Conservation (phyloP, 768 basidiomycete species). For the Tricholoma furcatifolium region DNA sequence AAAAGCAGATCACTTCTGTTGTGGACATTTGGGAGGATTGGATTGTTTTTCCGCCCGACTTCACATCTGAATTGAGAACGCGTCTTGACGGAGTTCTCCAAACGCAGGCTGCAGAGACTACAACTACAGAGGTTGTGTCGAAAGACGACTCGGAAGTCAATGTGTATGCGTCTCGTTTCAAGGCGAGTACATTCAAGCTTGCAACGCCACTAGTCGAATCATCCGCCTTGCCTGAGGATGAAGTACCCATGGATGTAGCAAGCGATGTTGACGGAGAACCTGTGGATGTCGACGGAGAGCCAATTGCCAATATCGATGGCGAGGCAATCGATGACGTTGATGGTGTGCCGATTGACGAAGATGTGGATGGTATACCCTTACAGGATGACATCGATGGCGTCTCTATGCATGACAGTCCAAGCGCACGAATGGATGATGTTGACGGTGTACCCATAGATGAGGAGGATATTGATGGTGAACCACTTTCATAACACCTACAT, state of each 20-base stretch:
- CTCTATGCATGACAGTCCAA: constrained; percentile 18
- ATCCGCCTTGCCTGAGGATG: constrained; percentile 22
- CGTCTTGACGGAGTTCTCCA: constrained; percentile 66
- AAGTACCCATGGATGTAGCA: constrained; percentile 30
- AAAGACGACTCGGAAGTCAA: constrained; percentile 28
- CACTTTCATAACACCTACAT: background rate
- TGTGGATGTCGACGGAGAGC: constrained; percentile 48
- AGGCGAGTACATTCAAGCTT: constrained; percentile 73
- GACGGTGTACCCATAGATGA: constrained; percentile 19
- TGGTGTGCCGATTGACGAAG: constrained; percentile 40
- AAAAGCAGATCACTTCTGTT: constrained; percentile 84
- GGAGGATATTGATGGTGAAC: constrained; percentile 8
- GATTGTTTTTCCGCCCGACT: constrained; percentile 93
- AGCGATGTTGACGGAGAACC: constrained; percentile 42
- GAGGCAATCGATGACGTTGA: constrained; percentile 44
- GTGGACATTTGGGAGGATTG: constrained; percentile 98
- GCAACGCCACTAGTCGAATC: constrained; percentile 39
- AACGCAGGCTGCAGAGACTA: constrained; percentile 26
- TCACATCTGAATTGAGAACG: constrained; percentile 67
- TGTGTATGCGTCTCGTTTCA: constrained; percentile 62
- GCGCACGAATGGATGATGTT: constrained; percentile 22
- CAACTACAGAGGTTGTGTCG: constrained; percentile 21
- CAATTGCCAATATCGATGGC: constrained; percentile 31
- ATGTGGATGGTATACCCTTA: constrained; percentile 46
- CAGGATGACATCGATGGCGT: constrained; percentile 42